Conservation (phyloP, 306 rosid species). For the Begonia masoniana region DNA sequence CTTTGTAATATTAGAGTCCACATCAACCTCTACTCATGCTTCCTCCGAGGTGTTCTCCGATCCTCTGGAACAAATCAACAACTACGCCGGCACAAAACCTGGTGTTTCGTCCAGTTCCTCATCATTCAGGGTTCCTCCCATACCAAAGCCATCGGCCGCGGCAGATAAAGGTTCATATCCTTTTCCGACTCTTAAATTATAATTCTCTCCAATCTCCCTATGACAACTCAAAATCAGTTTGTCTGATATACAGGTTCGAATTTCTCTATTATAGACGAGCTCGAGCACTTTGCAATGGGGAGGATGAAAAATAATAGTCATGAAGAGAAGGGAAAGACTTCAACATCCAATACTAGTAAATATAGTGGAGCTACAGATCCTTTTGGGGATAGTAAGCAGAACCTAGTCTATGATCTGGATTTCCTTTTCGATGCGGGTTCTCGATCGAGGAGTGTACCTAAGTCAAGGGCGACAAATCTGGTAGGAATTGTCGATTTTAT, state of each 20-base stretch:
- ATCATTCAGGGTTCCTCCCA: constrained; percentile 53
- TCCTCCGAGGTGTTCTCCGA: constrained; percentile 36
- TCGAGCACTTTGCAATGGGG: constrained; percentile 69
- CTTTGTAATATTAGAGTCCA: constrained; percentile 44
- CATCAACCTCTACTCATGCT: constrained; percentile 20
- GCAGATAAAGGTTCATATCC: constrained; percentile 33
- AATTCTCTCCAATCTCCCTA: constrained; percentile 7
- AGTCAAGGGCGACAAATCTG: constrained; percentile 48
- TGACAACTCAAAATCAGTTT: constrained; percentile 9
- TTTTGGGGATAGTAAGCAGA: constrained; percentile 16
- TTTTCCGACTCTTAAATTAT: constrained; percentile 15
- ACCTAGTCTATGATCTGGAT: constrained; percentile 48
- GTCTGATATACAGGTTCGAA: constrained; percentile 28
- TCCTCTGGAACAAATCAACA: constrained; percentile 36
- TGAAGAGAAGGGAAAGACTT: constrained; percentile 13
- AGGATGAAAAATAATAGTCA: constrained; percentile 24
- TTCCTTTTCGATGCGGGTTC: constrained; percentile 41
- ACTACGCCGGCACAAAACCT: constrained; percentile 25
- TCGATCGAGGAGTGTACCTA: constrained; percentile 75
- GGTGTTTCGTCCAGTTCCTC: constrained; percentile 24
- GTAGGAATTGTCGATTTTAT: constrained; percentile 26
- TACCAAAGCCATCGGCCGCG: constrained; percentile 27
- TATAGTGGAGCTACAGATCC: constrained; percentile 11
- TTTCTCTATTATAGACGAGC: constrained; percentile 59
- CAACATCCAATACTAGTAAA: constrained; percentile 3